Evolutionary conservation across 371 early-diverging fungal genomes (phyloP).

Genomic region (Nematocida parisii): DNA sequence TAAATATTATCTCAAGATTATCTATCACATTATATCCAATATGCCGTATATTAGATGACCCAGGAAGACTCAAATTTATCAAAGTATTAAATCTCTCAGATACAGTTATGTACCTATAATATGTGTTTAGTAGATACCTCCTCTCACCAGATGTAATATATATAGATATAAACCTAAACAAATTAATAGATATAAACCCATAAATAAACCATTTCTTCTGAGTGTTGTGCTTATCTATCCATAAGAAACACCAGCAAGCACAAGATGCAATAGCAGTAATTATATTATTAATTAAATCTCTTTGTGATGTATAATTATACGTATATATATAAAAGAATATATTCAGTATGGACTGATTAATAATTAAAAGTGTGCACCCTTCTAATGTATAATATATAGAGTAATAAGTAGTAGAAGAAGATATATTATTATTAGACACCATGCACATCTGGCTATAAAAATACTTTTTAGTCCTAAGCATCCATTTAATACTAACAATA

Average conservation of each 20-base stretch:
- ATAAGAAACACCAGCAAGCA: slow-evolving; percentile 10
- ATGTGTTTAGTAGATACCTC: background rate
- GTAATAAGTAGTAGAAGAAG: background rate
- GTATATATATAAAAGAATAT: background rate
- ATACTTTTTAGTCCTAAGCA: background rate
- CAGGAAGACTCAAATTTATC: background rate
- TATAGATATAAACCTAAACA: background rate
- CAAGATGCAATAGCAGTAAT: background rate
- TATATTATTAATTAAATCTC: background rate
- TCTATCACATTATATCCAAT: background rate
- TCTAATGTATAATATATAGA: slow-evolving; percentile 14
- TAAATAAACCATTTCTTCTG: slow-evolving; percentile 14
- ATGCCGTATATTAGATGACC: background rate
- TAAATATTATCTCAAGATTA: background rate
- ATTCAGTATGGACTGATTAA: background rate
- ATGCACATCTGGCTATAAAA: background rate
- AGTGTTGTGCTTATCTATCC: slow-evolving; percentile 5
- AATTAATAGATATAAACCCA: background rate
- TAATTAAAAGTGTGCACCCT: slow-evolving; percentile 5
- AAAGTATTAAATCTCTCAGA: background rate
- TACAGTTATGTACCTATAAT: background rate
- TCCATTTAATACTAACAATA: background rate
- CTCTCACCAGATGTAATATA: background rate
- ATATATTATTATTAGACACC: background rate
- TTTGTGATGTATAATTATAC: background rate